These are phyloP conservation scores for Tulasnella sp. DNA, from an alignment of 768 basidiomycete species.

Conservation along the genomic window DNA sequence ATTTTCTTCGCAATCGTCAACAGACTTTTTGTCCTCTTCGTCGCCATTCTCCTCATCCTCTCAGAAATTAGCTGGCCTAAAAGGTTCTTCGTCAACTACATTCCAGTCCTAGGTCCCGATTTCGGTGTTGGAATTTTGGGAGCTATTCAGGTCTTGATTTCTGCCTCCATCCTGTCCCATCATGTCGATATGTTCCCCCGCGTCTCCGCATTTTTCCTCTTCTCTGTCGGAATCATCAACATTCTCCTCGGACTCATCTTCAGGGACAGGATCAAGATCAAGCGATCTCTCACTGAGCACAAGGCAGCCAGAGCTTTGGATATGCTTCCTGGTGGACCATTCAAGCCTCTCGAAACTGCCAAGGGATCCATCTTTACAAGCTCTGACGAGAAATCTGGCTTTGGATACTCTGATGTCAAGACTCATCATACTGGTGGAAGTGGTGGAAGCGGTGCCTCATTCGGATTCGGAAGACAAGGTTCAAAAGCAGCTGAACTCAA, in stretches of 20 bases:
- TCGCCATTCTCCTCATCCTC: constrained; percentile 64
- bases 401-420: constrained; percentile 23
- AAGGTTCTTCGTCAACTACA: constrained; percentile 65
- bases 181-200: constrained; percentile 79
- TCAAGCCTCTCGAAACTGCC: constrained; percentile 5
- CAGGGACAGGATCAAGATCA: constrained; percentile 46
- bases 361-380: constrained; percentile 7
- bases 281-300: constrained; percentile 55
- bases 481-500: constrained; percentile 39
- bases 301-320: constrained; percentile 13
- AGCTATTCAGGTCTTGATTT: constrained; percentile 74
- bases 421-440: constrained; percentile 27
- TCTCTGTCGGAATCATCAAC: constrained; percentile 82
- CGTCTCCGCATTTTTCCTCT: constrained; percentile 83
- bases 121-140: constrained; percentile 84
- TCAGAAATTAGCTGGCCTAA: constrained; percentile 76
- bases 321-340: constrained; percentile 11
- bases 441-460: constrained; percentile 36
- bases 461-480: constrained; percentile 70
- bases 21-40: constrained; percentile 74
- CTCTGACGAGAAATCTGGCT: constrained; percentile 11
- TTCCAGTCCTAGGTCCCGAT: constrained; percentile 71
- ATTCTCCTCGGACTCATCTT: constrained; percentile 57
- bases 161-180: constrained; percentile 39
- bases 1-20: constrained; percentile 86